Evolutionary conservation across 2,329 filamentous ascomycete genomes (phyloP).

Genomic region (Pseudodiploospora longispora): DNA sequence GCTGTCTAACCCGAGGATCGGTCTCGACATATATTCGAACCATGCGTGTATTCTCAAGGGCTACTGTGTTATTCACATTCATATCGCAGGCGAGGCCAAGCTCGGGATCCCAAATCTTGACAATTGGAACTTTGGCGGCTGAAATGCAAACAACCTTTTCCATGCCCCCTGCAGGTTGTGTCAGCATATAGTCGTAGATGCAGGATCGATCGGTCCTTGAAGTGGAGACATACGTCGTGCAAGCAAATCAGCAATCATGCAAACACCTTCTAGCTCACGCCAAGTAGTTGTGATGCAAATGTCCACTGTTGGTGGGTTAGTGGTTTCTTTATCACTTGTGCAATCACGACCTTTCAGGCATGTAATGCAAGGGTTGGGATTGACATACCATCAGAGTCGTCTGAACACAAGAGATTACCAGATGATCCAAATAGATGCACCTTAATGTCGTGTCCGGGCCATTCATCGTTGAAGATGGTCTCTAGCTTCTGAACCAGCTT

Average conservation of each 20-base stretch:
- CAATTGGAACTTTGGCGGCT: conserved; percentile 92
- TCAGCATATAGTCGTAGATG: conserved; percentile 21
- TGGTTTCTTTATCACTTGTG: too few relatives aligned
- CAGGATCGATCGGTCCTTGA: too few relatives aligned
- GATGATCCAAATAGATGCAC: conserved; percentile 98
- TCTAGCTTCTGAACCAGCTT: conserved; percentile 82
- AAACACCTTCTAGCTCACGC: conserved; percentile 82
- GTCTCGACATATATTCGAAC: conserved; percentile 94
- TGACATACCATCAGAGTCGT: conserved; percentile 82
- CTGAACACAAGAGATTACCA: conserved; percentile 87
- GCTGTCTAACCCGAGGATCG: conserved; percentile 78
- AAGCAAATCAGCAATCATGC: conserved; percentile 79
- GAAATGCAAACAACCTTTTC: conserved; percentile 91
- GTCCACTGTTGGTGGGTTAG: conserved; percentile 57
- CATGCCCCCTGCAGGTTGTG: conserved; percentile 70
- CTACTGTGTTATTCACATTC: conserved; percentile 96
- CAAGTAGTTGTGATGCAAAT: conserved; percentile 93
- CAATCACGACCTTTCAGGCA: background rate
- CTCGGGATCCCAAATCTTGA: conserved; percentile 97
- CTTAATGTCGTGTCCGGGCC: conserved; percentile 82
- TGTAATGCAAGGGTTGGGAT: background rate
- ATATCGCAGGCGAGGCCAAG: conserved; percentile 86
- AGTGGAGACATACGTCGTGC: conserved; percentile 60
- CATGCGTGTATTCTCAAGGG: conserved; percentile 94
- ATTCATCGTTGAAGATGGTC: conserved; percentile 78